Conservation (phyloP, 2,329 filamentous ascomycete species). For the Hysterium pulicare region DNA sequence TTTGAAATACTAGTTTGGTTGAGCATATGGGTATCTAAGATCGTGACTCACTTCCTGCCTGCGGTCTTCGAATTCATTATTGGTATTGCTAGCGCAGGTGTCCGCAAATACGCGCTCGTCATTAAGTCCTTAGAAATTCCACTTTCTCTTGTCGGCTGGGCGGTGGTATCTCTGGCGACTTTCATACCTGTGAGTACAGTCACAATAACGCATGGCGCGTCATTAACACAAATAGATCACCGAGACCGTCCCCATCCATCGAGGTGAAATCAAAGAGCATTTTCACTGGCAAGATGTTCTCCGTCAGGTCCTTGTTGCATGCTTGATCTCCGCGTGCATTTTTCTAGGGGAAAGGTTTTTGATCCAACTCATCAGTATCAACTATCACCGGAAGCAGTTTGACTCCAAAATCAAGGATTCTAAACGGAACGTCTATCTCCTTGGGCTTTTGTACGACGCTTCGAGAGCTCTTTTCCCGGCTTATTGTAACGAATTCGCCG, state of each 20-base stretch:
- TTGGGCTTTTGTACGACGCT: constrained; percentile 85
- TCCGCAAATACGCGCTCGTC: constrained; percentile 61
- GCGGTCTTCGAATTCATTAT: constrained; percentile 58
- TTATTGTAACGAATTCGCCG: constrained; percentile 84
- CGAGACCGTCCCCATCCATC: not conserved
- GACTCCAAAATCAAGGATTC: constrained; percentile 80
- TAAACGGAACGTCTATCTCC: constrained; percentile 77
- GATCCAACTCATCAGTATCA: constrained; percentile 79
- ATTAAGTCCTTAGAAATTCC: constrained; percentile 58
- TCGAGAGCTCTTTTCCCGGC: constrained; percentile 85
- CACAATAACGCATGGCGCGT: not conserved
- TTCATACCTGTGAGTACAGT: constrained; percentile 49
- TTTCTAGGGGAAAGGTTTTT: constrained; percentile 74
- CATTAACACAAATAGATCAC: constrained; percentile 1
- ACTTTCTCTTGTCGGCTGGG: constrained; percentile 59
- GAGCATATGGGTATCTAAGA: constrained; percentile 60
- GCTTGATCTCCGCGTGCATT: constrained; percentile 65
- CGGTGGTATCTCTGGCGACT: constrained; percentile 56
- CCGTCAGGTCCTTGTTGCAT: constrained; percentile 55
- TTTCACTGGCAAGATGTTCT: constrained; percentile 1
- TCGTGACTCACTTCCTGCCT: constrained; percentile 57
- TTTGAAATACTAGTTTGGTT: constrained; percentile 49
- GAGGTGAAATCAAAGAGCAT: constrained; percentile 14
- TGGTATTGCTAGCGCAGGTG: constrained; percentile 62
- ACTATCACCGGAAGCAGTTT: constrained; percentile 82